Conservation (phyloP, 495 filamentous ascomycete genomes). For the Penicillium atrosanguineum region DNA sequence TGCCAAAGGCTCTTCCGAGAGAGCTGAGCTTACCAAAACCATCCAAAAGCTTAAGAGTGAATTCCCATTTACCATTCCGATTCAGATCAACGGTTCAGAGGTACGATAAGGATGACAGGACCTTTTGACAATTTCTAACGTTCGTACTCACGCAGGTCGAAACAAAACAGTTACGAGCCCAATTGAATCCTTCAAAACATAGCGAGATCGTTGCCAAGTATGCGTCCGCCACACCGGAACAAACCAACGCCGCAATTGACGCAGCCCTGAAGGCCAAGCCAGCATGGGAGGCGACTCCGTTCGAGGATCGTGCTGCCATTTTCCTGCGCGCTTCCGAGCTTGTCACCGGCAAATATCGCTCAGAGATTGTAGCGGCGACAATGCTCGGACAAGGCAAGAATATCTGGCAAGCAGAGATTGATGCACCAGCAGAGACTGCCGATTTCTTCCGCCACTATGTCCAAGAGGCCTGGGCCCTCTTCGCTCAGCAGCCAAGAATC, state of each 20-base stretch:
- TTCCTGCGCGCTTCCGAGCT: conserved; percentile 91
- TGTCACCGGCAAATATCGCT: conserved; percentile 82
- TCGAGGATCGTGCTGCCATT: conserved; percentile 82
- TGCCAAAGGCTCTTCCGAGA: conserved; percentile 28
- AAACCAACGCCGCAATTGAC: conserved; percentile 72
- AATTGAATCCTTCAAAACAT: conserved; percentile 74
- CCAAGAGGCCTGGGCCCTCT: conserved; percentile 69
- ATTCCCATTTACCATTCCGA: conserved; percentile 28
- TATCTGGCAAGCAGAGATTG: conserved; percentile 94
- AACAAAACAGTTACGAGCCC: conserved; percentile 30
- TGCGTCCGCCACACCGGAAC: conserved; percentile 62
- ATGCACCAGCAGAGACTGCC: conserved; percentile 81
- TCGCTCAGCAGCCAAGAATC: conserved; percentile 66
- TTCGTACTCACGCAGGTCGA: conserved; percentile 7
- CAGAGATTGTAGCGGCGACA: conserved; percentile 85
- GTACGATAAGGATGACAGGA: conserved; percentile 5
- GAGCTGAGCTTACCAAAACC: conserved; percentile 24
- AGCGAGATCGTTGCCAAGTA: conserved; percentile 65
- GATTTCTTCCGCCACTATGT: conserved; percentile 85
- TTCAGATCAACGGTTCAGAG: conserved; percentile 27
- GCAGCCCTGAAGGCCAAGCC: conserved; percentile 77
- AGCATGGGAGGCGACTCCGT: conserved; percentile 76
- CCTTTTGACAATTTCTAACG: not conserved
- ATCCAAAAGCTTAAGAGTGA: conserved; percentile 25
- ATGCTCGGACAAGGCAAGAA: conserved; percentile 97